Conservation (phyloP, 306 rosid genomes). For the Adenanthera pavonina region DNA sequence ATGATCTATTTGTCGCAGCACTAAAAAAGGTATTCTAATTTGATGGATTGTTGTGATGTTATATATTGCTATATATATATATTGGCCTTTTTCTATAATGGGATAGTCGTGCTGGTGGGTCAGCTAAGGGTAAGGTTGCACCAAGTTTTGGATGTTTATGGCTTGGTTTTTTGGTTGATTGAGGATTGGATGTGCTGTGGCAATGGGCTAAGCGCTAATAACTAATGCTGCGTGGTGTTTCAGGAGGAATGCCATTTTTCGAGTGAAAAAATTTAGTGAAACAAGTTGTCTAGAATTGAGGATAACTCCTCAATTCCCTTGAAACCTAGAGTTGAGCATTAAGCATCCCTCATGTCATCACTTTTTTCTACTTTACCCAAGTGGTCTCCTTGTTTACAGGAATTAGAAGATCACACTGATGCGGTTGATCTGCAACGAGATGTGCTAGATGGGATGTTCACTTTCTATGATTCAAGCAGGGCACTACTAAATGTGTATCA, state of each 20-base stretch:
- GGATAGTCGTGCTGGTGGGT: constrained; percentile 25
- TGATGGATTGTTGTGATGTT: constrained; percentile 2
- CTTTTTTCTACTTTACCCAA: constrained; percentile 29
- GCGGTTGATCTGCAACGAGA: constrained; percentile 85
- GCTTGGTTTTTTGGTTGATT: constrained; percentile 20
- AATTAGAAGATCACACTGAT: constrained; percentile 84
- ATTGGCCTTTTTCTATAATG: constrained; percentile 5
- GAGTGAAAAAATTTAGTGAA: constrained; percentile 8
- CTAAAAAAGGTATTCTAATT: constrained; percentile 76
- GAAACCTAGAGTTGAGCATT: not conserved
- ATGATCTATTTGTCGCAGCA: constrained; percentile 76
- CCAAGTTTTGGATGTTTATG: constrained; percentile 16
- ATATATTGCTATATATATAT: no score
- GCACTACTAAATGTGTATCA: constrained; percentile 79
- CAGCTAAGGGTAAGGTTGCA: constrained; percentile 2
- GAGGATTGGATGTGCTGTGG: constrained; percentile 12
- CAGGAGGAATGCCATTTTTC: not conserved
- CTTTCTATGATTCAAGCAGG: constrained; percentile 79
- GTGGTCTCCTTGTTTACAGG: constrained; percentile 56
- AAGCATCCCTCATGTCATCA: constrained; percentile 21
- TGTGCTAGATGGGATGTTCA: constrained; percentile 83
- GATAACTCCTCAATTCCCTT: not conserved
- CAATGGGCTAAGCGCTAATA: not conserved
- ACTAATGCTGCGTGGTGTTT: constrained; percentile 29
- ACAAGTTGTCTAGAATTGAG: constrained; percentile 1